phyloP scores from a whole-genome alignment of 805 yeast genomes.

The Cyberlindnera lachancei region DNA sequence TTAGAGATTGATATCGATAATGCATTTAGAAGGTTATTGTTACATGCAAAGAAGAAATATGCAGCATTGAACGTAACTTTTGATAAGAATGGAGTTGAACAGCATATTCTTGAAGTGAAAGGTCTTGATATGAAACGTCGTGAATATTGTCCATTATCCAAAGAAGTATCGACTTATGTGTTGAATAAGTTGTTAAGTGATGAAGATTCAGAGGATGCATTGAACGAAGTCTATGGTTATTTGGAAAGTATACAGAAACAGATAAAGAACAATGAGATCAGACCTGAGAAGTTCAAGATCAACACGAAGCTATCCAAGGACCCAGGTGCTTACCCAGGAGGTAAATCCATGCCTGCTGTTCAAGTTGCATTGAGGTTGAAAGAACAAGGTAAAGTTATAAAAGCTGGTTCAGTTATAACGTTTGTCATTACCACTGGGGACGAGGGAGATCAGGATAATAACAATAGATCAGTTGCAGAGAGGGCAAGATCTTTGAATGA shows the following conservation, averaged over 20 bases:
- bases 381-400: conserved; percentile 77
- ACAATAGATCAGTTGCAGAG: conserved; percentile 65
- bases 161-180: conserved; percentile 74
- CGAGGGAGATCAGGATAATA: too few species aligned
- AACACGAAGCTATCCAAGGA: conserved; percentile 88
- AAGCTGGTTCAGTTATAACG: conserved; percentile 86
- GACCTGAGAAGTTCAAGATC: conserved; percentile 66
- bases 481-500: conserved; percentile 82
- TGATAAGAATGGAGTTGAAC: conserved; percentile 47
- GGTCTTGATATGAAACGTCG: conserved; percentile 97
- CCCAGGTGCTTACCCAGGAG: conserved; percentile 76
- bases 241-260: conserved; percentile 52
- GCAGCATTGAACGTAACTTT: conserved; percentile 74
- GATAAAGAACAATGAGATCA: conserved; percentile 52
- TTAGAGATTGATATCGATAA: conserved; percentile 95
- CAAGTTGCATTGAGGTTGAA: conserved; percentile 82
- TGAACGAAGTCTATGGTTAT: conserved; percentile 63
- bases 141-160: conserved; percentile 90
- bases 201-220: conserved; percentile 68
- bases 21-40: conserved; percentile 72
- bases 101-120: conserved; percentile 70
- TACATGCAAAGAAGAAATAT: conserved; percentile 95
- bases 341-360: conserved; percentile 79
- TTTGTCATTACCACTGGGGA: conserved; percentile 64
- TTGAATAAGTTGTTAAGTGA: conserved; percentile 66